Base-by-base conservation (phyloP, 352 stramenopile genomes). In the Phytophthora palmivora region DNA sequence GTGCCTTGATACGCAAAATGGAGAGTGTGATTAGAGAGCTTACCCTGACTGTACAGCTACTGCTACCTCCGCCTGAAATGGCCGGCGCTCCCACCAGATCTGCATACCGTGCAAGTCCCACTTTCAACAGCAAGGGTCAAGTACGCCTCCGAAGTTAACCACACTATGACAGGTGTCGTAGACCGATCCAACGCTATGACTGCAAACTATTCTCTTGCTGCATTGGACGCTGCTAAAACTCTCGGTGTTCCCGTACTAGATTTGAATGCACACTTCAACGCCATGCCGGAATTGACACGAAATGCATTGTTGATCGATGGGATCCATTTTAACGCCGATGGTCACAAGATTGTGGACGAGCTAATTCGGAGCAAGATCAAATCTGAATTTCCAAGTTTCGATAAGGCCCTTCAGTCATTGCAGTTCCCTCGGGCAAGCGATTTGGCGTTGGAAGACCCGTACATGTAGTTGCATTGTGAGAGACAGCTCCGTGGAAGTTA, bases 251-350 rank as follows among this genome's bases (percentile, higher is more conserved):
- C 69, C 9, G 68, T 72, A 14, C 39, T 87, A 18, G 70, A 85
- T 34, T 48, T 87, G 44, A 67, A 74, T 44, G 58, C 71, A 36
- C 45, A 69, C 38, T 87, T 86, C 50, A 80, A 80, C 24, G 45
- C 58, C 11, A 71, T 78, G 53, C 45, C 59, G 2, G 49, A 46
- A 18, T 41, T 50, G 22, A 56, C 71, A 22, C 67, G 75, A 45
- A 72, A 70, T 38, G 19, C 58, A 22, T 47, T 67, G 9, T 54
- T 84, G 7, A 49, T 43, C 10, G 79, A 89, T 43, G 75, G 77
- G 0, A 42, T 87, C 2, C 75, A 89, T 56, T 74, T 89, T 7
- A 79, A 45, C 21, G 18, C 34, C 19, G 65, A 60, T 15, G 79
- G 76, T 12, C 80, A 87, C 49, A 39, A 54, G 9, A 22, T 77